These are phyloP conservation scores for Thelephora terrestris DNA, from an alignment of 1,284 basidiomycete genomes.

Conservation along the genomic window DNA sequence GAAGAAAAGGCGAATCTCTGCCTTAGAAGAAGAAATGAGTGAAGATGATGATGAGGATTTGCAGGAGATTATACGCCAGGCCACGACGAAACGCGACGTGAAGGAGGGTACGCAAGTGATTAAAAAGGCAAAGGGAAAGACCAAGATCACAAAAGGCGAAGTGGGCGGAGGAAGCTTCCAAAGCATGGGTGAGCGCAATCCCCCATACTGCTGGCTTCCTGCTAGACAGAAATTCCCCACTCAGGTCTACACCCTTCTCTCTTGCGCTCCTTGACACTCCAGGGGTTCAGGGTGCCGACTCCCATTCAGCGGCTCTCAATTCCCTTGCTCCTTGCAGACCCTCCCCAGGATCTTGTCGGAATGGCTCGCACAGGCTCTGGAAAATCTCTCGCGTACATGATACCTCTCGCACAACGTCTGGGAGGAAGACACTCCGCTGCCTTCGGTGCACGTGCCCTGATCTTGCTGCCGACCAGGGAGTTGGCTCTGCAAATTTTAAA, in stretches of 20 bases:
- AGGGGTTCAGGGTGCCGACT: conserved; percentile 92
- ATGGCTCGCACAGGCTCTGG: conserved; percentile 99
- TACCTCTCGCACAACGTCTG: conserved; percentile 85
- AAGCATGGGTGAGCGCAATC: conserved; percentile 62
- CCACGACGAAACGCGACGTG: conserved; percentile 55
- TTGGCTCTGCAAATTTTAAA: conserved; percentile 89
- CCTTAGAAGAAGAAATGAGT: conserved; percentile 14
- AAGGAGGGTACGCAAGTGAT: conserved; percentile 61
- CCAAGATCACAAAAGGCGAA: conserved; percentile 57
- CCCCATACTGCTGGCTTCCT: conserved; percentile 1
- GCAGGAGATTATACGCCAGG: conserved; percentile 48
- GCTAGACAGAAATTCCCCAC: neutral
- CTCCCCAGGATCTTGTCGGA: conserved; percentile 91
- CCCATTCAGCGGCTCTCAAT: conserved; percentile 93
- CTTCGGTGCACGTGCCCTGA: conserved; percentile 83
- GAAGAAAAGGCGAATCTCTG: conserved; percentile 2
- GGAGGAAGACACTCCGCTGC: conserved; percentile 71
- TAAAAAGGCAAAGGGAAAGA: conserved; percentile 61
- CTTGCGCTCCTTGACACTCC: conserved; percentile 78
- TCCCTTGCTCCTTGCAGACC: conserved; percentile 75
- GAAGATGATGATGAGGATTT: conserved; percentile 47
- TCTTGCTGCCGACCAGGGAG: conserved; percentile 90
- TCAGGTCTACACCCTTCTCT: conserved; percentile 80
- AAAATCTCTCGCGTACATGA: conserved; percentile 94
- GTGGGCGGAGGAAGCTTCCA: conserved; percentile 80